phyloP scores from a whole-genome alignment of 2,329 filamentous ascomycete species.

The Apiospora hydei region DNA sequence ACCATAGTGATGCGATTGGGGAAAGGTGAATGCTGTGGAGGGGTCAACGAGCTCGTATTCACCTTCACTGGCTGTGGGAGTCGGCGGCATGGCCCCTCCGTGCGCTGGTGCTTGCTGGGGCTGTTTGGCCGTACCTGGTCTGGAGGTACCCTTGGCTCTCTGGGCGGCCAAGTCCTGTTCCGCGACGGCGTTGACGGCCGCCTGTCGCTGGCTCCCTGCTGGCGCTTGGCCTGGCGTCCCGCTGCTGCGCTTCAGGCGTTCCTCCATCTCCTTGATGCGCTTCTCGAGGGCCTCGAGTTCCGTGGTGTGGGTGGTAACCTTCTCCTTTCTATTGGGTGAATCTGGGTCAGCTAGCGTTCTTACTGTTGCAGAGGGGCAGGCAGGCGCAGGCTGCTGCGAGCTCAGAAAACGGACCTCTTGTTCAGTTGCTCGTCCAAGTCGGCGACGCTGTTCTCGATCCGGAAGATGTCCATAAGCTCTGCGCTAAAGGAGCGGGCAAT shows the following conservation, averaged over 20 bases:
- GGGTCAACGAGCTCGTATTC: slow-evolving; percentile 53
- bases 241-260: slow-evolving; percentile 64
- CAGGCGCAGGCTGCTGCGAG: background rate
- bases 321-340: slow-evolving; percentile 71
- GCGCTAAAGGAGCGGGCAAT: slow-evolving; percentile 87
- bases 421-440: slow-evolving; percentile 78
- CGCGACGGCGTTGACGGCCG: slow-evolving; percentile 26
- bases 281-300: slow-evolving; percentile 89
- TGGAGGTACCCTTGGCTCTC: slow-evolving; percentile 46
- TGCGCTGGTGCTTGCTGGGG: slow-evolving; percentile 58
- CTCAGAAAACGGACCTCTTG: slow-evolving; percentile 71
- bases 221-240: slow-evolving; percentile 28
- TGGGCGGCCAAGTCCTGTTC: slow-evolving; percentile 40
- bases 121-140: slow-evolving; percentile 61
- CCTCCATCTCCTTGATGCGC: slow-evolving; percentile 84
- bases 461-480: slow-evolving; percentile 88
- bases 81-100: slow-evolving; percentile 65
- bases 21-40: slow-evolving; percentile 27
- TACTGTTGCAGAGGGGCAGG: background rate
- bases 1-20: slow-evolving; percentile 9
- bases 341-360: slow-evolving; percentile 15
- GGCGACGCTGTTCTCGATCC: slow-evolving; percentile 79
- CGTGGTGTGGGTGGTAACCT: slow-evolving; percentile 74
- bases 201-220: background rate
- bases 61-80: slow-evolving; percentile 69